These are phyloP conservation scores for Cladosporium velox DNA, from an alignment of 2,329 filamentous ascomycete species.

Conservation along the genomic window DNA sequence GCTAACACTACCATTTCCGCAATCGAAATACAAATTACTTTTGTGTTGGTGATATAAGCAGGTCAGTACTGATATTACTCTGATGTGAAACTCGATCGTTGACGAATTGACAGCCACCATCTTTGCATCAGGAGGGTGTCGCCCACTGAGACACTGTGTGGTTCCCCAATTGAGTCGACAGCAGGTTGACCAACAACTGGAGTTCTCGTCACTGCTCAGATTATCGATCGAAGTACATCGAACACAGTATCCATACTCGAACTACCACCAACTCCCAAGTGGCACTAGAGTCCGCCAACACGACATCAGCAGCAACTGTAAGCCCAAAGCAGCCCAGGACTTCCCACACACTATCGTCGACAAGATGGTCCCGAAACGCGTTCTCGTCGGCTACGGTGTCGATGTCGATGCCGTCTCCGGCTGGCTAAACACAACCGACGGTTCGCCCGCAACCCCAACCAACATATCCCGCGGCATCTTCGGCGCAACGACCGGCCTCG, in stretches of 20 bases:
- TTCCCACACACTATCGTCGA: background rate
- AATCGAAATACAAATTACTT: too few species aligned
- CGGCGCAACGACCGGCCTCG: slow-evolving; percentile 44
- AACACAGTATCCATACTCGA: too few species aligned
- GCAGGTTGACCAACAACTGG: background rate
- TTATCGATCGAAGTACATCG: background rate
- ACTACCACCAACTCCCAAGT: too few species aligned
- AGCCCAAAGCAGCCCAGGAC: background rate
- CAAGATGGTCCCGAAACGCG: slow-evolving; percentile 38
- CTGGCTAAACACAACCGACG: slow-evolving; percentile 47
- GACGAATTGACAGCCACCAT: too few species aligned
- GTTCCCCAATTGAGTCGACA: background rate
- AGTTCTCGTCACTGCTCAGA: background rate
- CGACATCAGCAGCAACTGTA: background rate
- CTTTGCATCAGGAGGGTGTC: too few species aligned
- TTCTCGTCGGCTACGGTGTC: slow-evolving; percentile 44
- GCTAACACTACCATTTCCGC: too few species aligned
- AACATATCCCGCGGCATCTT: slow-evolving; percentile 45
- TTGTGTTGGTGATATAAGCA: too few species aligned
- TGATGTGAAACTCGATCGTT: too few species aligned
- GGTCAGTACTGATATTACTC: too few species aligned
- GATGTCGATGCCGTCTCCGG: slow-evolving; percentile 45
- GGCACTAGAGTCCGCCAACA: background rate
- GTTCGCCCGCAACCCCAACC: slow-evolving; percentile 41
- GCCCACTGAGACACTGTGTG: too few species aligned